These are phyloP conservation scores for Plicaturopsis crispa DNA, from an alignment of 768 basidiomycete genomes.

Conservation along the genomic window DNA sequence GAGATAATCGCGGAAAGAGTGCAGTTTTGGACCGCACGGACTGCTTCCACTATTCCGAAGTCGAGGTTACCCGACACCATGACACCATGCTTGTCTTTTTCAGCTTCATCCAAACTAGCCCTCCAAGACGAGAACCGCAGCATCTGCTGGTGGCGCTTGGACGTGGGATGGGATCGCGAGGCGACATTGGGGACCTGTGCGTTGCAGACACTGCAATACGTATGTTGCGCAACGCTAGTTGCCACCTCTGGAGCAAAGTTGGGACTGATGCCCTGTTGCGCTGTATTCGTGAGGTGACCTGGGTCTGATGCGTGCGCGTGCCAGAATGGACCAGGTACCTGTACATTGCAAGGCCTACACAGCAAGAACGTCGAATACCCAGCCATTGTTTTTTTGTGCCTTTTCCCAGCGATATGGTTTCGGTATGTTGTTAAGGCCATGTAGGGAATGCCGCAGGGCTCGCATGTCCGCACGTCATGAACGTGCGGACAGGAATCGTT, in stretches of 20 bases:
- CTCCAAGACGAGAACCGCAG: conserved; percentile 31
- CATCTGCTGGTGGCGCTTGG: conserved; percentile 23
- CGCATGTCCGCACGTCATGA: conserved; percentile 33
- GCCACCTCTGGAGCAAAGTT: conserved; percentile 23
- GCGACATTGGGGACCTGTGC: conserved; percentile 13
- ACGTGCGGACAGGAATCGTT: conserved; percentile 18
- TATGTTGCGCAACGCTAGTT: conserved; percentile 8
- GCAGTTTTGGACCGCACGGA: conserved; percentile 17
- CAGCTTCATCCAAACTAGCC: conserved; percentile 40
- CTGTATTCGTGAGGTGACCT: conserved; percentile 11
- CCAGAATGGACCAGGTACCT: conserved; percentile 16
- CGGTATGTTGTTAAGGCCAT: conserved; percentile 11
- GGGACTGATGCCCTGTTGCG: conserved; percentile 13
- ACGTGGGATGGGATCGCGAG: conserved; percentile 28
- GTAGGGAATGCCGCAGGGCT: conserved; percentile 29
- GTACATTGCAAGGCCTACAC: conserved; percentile 26
- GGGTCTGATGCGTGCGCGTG: conserved; percentile 12
- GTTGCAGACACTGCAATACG: conserved; percentile 24
- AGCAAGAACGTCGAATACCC: conserved; percentile 14
- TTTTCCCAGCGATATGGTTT: conserved; percentile 21
- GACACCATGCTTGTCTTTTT: conserved; percentile 48
- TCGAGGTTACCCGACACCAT: conserved; percentile 35
- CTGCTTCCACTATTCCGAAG: conserved; percentile 40
- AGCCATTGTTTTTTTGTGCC: conserved; percentile 20
- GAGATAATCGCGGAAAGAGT: conserved; percentile 4